Evolutionary conservation across 139 green algal genomes (phyloP).

Genomic region (Tetratostichococcus sp.): DNA sequence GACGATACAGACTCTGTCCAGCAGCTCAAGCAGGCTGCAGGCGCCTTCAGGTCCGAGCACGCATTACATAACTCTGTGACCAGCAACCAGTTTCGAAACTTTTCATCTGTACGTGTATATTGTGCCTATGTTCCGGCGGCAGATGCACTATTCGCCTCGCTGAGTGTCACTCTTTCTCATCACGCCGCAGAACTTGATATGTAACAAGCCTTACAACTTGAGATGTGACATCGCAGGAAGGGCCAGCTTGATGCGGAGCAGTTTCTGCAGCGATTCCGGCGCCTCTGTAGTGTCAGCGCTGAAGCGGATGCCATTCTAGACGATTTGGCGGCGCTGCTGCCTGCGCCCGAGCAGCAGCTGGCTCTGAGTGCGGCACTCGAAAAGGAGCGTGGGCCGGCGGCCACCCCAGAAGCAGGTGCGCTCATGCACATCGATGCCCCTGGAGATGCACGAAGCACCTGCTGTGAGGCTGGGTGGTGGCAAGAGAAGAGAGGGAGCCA

Average conservation of each 20-base stretch:
- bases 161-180: too few species aligned
- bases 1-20: background rate
- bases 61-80: too few species aligned
- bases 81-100: too few species aligned
- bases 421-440: background rate
- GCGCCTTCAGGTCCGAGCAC: background rate
- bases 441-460: too few species aligned
- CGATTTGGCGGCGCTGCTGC: slow-evolving; percentile 39
- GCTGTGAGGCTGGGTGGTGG: too few species aligned
- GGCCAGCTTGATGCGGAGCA: background rate
- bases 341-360: background rate
- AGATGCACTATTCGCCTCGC: too few species aligned
- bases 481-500: too few species aligned
- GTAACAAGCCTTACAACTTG: too few species aligned
- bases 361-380: slow-evolving; percentile 13
- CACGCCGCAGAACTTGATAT: too few species aligned
- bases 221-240: background rate
- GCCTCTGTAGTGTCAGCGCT: background rate
- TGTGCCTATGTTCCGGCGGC: too few species aligned
- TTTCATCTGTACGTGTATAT: too few species aligned
- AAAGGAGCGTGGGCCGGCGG: background rate
- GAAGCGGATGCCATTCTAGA: slow-evolving; percentile 26
- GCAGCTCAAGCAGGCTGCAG: background rate
- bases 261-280: background rate
- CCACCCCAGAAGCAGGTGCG: background rate